Conservation (phyloP, 768 basidiomycete genomes). For the Termitomyces heimii region DNA sequence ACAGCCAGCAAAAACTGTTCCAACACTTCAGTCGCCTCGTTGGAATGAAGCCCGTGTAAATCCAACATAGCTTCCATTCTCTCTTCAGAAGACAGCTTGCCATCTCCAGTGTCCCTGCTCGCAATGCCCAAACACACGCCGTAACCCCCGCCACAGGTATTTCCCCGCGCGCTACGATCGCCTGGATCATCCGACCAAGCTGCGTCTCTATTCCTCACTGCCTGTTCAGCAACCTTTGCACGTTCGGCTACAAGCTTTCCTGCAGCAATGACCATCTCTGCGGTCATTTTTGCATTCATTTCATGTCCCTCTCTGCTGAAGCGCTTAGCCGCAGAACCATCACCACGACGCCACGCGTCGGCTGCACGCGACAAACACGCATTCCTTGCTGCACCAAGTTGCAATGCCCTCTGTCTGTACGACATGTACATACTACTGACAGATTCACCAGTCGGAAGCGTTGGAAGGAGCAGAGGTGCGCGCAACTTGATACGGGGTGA, state of each 20-base stretch:
- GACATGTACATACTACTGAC: constrained; percentile 82
- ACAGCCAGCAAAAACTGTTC: constrained; percentile 87
- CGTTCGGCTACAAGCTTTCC: constrained; percentile 82
- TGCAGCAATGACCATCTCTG: constrained; percentile 83
- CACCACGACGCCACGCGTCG: constrained; percentile 92
- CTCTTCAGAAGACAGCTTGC: constrained; percentile 71
- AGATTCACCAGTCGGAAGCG: constrained; percentile 78
- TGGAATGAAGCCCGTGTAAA: constrained; percentile 89
- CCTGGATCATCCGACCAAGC: constrained; percentile 80
- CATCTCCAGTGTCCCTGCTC: constrained; percentile 45
- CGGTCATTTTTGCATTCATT: constrained; percentile 84
- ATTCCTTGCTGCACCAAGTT: constrained; percentile 90
- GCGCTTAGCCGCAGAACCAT: constrained; percentile 92
- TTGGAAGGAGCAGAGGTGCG: constrained; percentile 79
- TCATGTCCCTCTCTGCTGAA: constrained; percentile 94
- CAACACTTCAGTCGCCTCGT: constrained; percentile 87
- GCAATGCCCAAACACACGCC: constrained; percentile 90
- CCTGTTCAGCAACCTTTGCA: constrained; percentile 66
- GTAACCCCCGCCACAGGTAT: constrained; percentile 70
- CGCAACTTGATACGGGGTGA: constrained; percentile 85
- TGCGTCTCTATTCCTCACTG: constrained; percentile 63
- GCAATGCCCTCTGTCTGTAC: constrained; percentile 82
- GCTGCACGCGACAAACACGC: constrained; percentile 93
- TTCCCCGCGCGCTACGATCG: constrained; percentile 72
- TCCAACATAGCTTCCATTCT: constrained; percentile 85